Evolutionary conservation across 495 filamentous ascomycete species (phyloP), one percentile per base, ranked within the genome.

Genomic region (Penicillium paxilli): DNA sequence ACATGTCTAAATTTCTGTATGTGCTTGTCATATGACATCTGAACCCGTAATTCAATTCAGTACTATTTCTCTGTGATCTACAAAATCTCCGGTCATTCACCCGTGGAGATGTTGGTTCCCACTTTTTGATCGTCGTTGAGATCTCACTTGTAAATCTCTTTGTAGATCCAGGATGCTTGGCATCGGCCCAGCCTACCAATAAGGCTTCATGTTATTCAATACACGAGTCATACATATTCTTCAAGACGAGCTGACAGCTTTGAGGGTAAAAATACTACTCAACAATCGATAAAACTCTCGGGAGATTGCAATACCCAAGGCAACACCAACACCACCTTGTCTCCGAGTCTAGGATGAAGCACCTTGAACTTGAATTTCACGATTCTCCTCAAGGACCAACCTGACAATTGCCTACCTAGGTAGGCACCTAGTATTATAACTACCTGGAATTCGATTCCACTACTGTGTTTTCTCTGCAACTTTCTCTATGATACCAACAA

Each of bases 91-190:
- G 17, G 16, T 38, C 19, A 42, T 19, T 40, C 17, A 21, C 8
- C 16, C 40, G 20, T 42, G 40, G 40, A 23, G 20, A 23, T 5
- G 23, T 23, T 23, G 19, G n/a, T 22, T 42, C 23, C 21, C 40
- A 42, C 17, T n/a, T 3, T 20, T 20, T 21, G 40, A 42, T 42
- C 40, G 40, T 23, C 40, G 19, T 3, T n/a, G 4, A 10, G 20
- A 42, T 42, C 17, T 21, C 17, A 42, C 35, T 21, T 42, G 40
- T 42, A 42, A 20, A 42, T 42, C 40, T n/a, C n/a, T n/a, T n/a
- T 42, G 40, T 42, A 42, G 40, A 42, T 42, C 40, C 23, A 19
- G 20, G 40, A 42, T 42, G 40, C 40, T 42, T 42, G 40, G 40
- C 40, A 21, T 42, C 12, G 1, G n/a, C 23, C 19, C n/a, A 12